Conservation (phyloP, 2,329 filamentous ascomycete species). For the Hymenoscyphus albidus region DNA sequence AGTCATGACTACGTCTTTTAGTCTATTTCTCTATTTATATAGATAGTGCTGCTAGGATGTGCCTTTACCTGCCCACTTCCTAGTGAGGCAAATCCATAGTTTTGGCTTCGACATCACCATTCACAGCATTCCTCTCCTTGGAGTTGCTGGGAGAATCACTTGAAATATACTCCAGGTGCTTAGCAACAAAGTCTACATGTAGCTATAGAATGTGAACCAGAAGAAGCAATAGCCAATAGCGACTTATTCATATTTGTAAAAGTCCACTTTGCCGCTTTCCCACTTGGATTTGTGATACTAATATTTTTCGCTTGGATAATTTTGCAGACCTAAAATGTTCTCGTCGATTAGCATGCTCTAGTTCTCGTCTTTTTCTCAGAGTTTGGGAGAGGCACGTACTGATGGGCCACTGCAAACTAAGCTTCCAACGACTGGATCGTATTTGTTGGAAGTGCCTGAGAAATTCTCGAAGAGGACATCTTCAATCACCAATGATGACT, state of each 20-base stretch:
- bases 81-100: too few relatives aligned
- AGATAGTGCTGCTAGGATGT: too few relatives aligned
- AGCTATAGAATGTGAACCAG: not conserved
- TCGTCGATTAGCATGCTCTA: not conserved
- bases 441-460: slow-evolving; percentile 44
- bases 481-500: slow-evolving; percentile 43
- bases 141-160: too few relatives aligned
- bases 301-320: slow-evolving; percentile 47
- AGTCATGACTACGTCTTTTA: too few relatives aligned
- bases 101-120: too few relatives aligned
- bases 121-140: too few relatives aligned
- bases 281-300: slow-evolving; percentile 44
- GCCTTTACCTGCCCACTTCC: too few relatives aligned
- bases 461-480: slow-evolving; percentile 53
- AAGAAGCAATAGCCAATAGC: slow-evolving; percentile 30
- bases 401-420: slow-evolving; percentile 44
- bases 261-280: slow-evolving; percentile 39
- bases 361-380: not conserved
- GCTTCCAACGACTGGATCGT: slow-evolving; percentile 42
- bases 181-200: too few relatives aligned
- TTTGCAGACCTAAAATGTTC: slow-evolving; percentile 36
- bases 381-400: slow-evolving; percentile 38
- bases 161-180: too few relatives aligned
- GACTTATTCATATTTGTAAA: slow-evolving; percentile 41
- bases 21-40: too few relatives aligned